Base-by-base conservation (phyloP, 1,139 yeast genomes). In the Magnusiomyces tetraspermus region DNA sequence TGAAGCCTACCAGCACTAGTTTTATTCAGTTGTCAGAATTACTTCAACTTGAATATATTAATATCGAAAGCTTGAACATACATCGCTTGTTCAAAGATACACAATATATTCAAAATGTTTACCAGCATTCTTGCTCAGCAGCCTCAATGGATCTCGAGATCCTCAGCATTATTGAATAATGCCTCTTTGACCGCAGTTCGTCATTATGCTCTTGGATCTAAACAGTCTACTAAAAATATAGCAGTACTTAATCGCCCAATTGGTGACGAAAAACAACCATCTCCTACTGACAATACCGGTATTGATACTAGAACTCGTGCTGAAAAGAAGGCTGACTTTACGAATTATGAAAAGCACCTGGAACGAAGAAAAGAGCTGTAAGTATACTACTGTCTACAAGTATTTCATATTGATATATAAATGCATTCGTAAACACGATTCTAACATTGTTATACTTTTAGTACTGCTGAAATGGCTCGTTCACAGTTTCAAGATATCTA, bases 401-500 rank as follows among this genome's bases (percentile, higher is more conserved):
- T n/a, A n/a, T n/a, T n/a, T n/a, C n/a, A n/a, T n/a, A n/a, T n/a
- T n/a, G n/a, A n/a, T 4, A n/a, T 11, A 36, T 10, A 10, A 5
- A 36, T 36, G 15, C 38, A 36, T 4, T n/a, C 17, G 8, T n/a
- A 3, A 36, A 58, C 8, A 53, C 10, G 19, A 15, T 43, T 43
- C 19, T 51, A 60, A 52, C 26, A 15, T 8, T 19, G 17, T 5
- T 36, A 19, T 24, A 28, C 17, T 19, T 21, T 17, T 31, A 67
- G 70, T 73, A 71, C 74, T 21, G 51, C 44, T n/a, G 97, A 89
- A 66, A 77, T 89, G 59, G 80, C 86, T 40, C 87, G 84, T 62
- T 85, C 96, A n/a, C 89, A 94, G 26, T 82, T 88, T 73, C 83
- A 84, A 61, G 95, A 89, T 60, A 76, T 88, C 59, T 84, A 86